phyloP scores from a whole-genome alignment of 441 rosid genomes.

The Adansonia grandidieri region DNA sequence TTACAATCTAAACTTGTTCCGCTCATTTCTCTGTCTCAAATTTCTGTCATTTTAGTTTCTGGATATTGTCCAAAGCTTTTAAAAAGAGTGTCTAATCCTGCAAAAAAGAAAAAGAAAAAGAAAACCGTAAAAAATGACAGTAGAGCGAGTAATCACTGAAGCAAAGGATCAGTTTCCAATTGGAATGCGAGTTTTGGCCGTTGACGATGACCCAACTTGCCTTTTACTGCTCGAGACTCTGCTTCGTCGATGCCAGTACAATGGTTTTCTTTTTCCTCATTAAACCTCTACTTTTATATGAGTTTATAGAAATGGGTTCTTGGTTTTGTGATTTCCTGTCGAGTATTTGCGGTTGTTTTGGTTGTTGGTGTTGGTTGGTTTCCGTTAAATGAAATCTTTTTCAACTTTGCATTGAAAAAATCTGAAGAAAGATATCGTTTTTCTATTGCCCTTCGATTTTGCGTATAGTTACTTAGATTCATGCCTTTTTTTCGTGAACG shows the following conservation, averaged over 20 bases:
- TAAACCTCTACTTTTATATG: slow-evolving; percentile 8
- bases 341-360: slow-evolving; percentile 1
- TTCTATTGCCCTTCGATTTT: slow-evolving; percentile 13
- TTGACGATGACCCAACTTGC: slow-evolving; percentile 91
- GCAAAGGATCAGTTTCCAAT: slow-evolving; percentile 65
- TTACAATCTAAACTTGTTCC: slow-evolving; percentile 35
- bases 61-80: slow-evolving; percentile 29
- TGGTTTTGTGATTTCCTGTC: slow-evolving; percentile 8
- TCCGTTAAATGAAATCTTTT: slow-evolving; percentile 5
- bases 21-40: neutral
- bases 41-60: slow-evolving; percentile 25
- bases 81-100: slow-evolving; percentile 21
- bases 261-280: slow-evolving; percentile 44
- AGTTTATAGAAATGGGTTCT: slow-evolving; percentile 27
- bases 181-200: slow-evolving; percentile 96
- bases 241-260: slow-evolving; percentile 82
- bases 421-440: slow-evolving; percentile 11
- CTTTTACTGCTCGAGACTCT: slow-evolving; percentile 67
- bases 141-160: slow-evolving; percentile 52
- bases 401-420: slow-evolving; percentile 22
- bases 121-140: slow-evolving; percentile 47
- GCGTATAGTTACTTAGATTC: slow-evolving; percentile 30
- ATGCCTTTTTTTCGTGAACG: neutral
- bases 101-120: neutral
- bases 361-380: neutral